A percentile compares a stretch with the other conserved stretches of the same genome.
Conservation (phyloP, 2,329 filamentous ascomycete genomes). For the Rhynchosporium agropyri region DNA sequence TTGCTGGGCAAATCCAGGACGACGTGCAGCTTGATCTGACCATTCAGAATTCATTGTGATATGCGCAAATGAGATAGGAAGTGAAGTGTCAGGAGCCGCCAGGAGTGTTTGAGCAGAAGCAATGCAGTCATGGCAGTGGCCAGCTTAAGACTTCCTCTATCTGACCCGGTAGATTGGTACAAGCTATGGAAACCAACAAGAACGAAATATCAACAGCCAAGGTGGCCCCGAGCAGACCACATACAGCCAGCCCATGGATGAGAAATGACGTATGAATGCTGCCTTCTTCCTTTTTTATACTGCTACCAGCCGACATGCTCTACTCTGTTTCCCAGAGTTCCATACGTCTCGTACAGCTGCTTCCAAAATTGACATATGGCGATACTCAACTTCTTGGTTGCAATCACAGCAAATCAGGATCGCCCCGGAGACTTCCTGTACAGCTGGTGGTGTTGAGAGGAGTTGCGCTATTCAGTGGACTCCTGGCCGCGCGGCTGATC, state of each 20-base stretch:
- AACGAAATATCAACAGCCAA: no score
- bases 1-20: not conserved
- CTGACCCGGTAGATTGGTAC: slow-evolving; percentile 1
- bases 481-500: not conserved
- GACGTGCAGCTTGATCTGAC: not conserved
- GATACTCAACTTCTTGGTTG: not conserved
- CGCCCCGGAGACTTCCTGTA: not conserved
- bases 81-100: no score
- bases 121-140: not conserved
- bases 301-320: not conserved
- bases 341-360: not conserved
- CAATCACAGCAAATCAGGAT: not conserved
- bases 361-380: not conserved
- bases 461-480: not conserved
- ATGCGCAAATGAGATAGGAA: not conserved
- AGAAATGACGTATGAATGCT: not conserved
- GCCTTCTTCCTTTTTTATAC: not conserved
- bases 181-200: not conserved
- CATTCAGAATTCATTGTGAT: slow-evolving; percentile 2
- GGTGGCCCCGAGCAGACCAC: no score
- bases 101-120: not conserved
- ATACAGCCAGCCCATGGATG: no score
- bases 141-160: slow-evolving; percentile 4
- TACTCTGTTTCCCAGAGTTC: not conserved
- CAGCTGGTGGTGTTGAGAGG: not conserved